Conservation (phyloP, 2,329 filamentous ascomycete genomes). For the Teratosphaeria destructans region DNA sequence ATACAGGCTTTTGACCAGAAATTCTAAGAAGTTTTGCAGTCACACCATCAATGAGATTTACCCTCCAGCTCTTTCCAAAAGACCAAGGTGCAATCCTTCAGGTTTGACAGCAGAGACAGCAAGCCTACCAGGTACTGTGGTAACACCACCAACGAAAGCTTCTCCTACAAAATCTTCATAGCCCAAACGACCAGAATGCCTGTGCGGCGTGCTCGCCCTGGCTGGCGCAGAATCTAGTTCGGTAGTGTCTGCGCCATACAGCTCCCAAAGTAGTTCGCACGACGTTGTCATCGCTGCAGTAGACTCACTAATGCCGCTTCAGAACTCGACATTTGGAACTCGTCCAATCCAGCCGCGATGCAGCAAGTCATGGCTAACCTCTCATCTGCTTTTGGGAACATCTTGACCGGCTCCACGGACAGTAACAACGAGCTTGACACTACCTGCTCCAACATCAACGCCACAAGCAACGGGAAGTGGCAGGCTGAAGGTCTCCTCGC, state of each 20-base stretch:
- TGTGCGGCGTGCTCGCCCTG: not conserved
- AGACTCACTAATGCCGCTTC: not conserved
- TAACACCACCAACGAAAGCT: too few relatives aligned
- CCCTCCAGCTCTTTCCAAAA: too few relatives aligned
- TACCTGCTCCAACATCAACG: slow-evolving; percentile 12
- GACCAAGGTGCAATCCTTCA: too few relatives aligned
- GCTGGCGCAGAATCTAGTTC: not conserved
- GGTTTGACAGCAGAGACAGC: too few relatives aligned
- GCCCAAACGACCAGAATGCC: too few relatives aligned
- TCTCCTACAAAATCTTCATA: too few relatives aligned
- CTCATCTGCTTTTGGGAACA: slow-evolving; percentile 19
- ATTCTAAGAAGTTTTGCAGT: too few relatives aligned
- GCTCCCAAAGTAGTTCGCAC: not conserved
- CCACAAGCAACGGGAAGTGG: slow-evolving; percentile 13
- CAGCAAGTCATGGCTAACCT: slow-evolving; percentile 8
- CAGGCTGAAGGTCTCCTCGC: slow-evolving; percentile 10
- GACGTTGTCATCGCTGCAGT: not conserved
- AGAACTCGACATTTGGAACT: not conserved
- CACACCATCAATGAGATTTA: too few relatives aligned
- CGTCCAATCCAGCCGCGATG: not conserved
- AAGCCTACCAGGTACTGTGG: too few relatives aligned
- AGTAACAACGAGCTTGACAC: slow-evolving; percentile 10
- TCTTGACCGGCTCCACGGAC: slow-evolving; percentile 17
- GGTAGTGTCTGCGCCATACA: not conserved
- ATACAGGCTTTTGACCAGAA: too few relatives aligned